phyloP scores from a whole-genome alignment of 2,329 filamentous ascomycete species.

The Aureobasidium sp. region DNA sequence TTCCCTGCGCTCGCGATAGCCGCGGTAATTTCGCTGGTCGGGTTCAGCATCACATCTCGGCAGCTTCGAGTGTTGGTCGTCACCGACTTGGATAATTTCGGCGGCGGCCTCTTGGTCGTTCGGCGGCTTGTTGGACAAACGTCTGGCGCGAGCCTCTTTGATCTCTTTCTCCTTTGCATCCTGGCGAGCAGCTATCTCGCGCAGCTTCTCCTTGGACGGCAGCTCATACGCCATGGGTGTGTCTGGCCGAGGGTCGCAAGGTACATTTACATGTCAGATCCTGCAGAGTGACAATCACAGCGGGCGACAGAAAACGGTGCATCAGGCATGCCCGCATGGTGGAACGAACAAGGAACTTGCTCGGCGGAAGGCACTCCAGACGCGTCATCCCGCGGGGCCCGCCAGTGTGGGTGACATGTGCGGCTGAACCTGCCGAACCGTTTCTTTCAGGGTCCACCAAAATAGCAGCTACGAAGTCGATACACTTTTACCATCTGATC shows the following conservation, averaged over 20 bases:
- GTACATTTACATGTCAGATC: not conserved
- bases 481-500: not conserved
- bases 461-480: not conserved
- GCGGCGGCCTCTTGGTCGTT: slow-evolving; percentile 26
- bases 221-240: slow-evolving; percentile 18
- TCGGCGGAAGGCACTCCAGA: not conserved
- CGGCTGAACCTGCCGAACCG: not conserved
- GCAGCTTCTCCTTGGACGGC: slow-evolving; percentile 27
- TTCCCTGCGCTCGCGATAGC: slow-evolving; percentile 66
- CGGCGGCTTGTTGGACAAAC: slow-evolving; percentile 6
- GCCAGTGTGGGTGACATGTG: not conserved
- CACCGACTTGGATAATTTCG: slow-evolving; percentile 25
- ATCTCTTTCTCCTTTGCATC: slow-evolving; percentile 25
- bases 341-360: not conserved
- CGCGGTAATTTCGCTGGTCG: slow-evolving; percentile 60
- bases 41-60: slow-evolving; percentile 26
- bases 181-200: slow-evolving; percentile 30
- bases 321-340: not conserved
- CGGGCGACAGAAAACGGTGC: not conserved
- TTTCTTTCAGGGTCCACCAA: not conserved
- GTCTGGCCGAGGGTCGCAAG: not conserved
- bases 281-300: not conserved
- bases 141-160: slow-evolving; percentile 13
- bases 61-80: slow-evolving; percentile 12
- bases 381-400: not conserved